Evolutionary conservation across 192 early-diverging fungal species (phyloP).

Genomic region (Coemansia sp.): DNA sequence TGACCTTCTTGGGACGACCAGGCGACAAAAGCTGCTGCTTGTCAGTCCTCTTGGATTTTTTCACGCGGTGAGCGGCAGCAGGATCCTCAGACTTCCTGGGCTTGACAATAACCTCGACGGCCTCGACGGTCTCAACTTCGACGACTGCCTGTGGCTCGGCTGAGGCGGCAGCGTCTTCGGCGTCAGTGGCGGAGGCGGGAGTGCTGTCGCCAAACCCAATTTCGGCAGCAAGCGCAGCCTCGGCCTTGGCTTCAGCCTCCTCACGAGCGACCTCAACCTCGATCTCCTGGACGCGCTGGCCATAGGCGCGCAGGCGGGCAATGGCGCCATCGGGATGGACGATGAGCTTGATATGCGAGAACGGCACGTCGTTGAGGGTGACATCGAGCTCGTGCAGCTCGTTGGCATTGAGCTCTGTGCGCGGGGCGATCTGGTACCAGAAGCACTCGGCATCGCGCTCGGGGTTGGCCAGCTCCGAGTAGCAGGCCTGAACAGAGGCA

Average conservation of each 20-base stretch:
- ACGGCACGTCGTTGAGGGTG: constrained; percentile 60
- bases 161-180: constrained; percentile 1
- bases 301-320: constrained; percentile 78
- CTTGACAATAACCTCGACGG: constrained; percentile 12
- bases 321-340: constrained; percentile 86
- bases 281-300: constrained; percentile 59
- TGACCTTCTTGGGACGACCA: constrained; percentile 22
- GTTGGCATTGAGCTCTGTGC: constrained; percentile 47
- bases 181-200: constrained; percentile 4
- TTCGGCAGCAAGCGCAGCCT: constrained; percentile 43
- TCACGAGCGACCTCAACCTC: constrained; percentile 54
- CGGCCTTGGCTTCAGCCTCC: constrained; percentile 49
- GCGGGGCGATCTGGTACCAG: constrained; percentile 69
- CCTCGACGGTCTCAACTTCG: constrained; percentile 3
- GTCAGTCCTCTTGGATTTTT: constrained; percentile 23
- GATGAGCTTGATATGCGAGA: constrained; percentile 68
- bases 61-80: not conserved
- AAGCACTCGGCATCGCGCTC: constrained; percentile 51
- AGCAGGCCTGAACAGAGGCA: constrained; percentile 71
- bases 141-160: constrained; percentile 1
- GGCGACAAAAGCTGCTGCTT: constrained; percentile 15
- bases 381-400: constrained; percentile 69
- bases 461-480: constrained; percentile 54
- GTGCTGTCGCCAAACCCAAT: constrained; percentile 26
- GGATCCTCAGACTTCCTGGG: constrained; percentile 4